These are phyloP conservation scores for Aspergillus caelatus DNA, from an alignment of 2,329 filamentous ascomycete genomes.

Conservation along the genomic window DNA sequence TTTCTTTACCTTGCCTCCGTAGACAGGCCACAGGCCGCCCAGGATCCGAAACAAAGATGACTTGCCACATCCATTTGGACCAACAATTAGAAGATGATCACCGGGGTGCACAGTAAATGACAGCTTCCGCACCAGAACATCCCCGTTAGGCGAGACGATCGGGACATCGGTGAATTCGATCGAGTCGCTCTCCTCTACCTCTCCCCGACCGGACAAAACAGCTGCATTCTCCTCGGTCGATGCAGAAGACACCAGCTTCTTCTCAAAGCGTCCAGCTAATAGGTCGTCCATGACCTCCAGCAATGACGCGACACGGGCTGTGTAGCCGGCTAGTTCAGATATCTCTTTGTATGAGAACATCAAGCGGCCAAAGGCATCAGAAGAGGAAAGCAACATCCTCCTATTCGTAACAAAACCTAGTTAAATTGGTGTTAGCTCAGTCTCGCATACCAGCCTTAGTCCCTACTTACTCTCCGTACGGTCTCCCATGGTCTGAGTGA, in stretches of 20 bases:
- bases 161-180: slow-evolving; percentile 89
- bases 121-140: slow-evolving; percentile 81
- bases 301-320: slow-evolving; percentile 84
- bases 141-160: slow-evolving; percentile 95
- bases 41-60: slow-evolving; percentile 95
- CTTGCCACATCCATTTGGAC: slow-evolving; percentile 96
- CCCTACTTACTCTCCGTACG: slow-evolving; percentile 58
- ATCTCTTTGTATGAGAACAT: slow-evolving; percentile 99
- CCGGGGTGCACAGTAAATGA: slow-evolving; percentile 85
- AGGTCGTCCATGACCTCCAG: slow-evolving; percentile 95
- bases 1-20: slow-evolving; percentile 90
- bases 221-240: slow-evolving; percentile 79
- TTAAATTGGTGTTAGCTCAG: neutral
- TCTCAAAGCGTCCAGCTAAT: slow-evolving; percentile 86
- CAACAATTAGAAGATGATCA: slow-evolving; percentile 91
- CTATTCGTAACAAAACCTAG: slow-evolving; percentile 88
- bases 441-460: neutral
- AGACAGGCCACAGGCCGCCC: slow-evolving; percentile 95
- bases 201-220: slow-evolving; percentile 79
- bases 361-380: slow-evolving; percentile 90
- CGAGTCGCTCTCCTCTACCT: slow-evolving; percentile 76
- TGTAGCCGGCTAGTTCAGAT: slow-evolving; percentile 93
- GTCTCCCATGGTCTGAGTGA: slow-evolving; percentile 54
- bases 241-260: slow-evolving; percentile 90
- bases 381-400: slow-evolving; percentile 86